Percentiles rank a stretch among this genome's conserved stretches.
phyloP scores from a whole-genome alignment of 2,329 filamentous ascomycete species.

The Trichoderma hamatum region DNA sequence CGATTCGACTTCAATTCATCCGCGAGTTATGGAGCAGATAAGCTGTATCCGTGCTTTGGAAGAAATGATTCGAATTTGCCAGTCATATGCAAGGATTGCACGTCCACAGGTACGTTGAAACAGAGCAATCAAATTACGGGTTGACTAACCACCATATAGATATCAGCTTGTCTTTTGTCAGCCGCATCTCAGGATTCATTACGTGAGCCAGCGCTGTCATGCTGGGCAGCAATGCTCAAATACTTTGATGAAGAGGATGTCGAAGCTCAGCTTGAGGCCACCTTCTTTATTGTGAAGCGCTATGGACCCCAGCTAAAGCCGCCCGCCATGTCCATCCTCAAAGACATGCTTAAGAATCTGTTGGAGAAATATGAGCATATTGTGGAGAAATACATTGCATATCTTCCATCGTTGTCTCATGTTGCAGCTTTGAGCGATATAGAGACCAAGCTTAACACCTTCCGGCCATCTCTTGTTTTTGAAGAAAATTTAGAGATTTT shows the following conservation, averaged over 20 bases:
- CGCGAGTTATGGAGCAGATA: constrained; percentile 67
- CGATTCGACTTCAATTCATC: constrained; percentile 58
- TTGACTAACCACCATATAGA: constrained; percentile 50
- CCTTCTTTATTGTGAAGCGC: constrained; percentile 81
- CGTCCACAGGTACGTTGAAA: constrained; percentile 73
- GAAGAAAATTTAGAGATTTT: constrained; percentile 72
- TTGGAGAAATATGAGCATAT: constrained; percentile 63
- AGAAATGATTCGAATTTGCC: constrained; percentile 81
- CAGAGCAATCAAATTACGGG: not conserved
- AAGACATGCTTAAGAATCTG: constrained; percentile 65
- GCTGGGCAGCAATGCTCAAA: constrained; percentile 79
- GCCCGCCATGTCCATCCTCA: constrained; percentile 60
- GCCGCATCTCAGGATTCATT: constrained; percentile 75
- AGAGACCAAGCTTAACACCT: constrained; percentile 63
- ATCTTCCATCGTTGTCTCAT: constrained; percentile 74
- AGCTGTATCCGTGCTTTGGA: constrained; percentile 81
- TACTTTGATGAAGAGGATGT: constrained; percentile 79
- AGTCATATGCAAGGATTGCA: constrained; percentile 72
- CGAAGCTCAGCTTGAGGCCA: constrained; percentile 79
- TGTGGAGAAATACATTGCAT: constrained; percentile 69
- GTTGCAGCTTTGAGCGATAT: constrained; percentile 71
- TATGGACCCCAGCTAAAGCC: constrained; percentile 74
- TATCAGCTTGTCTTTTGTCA: constrained; percentile 88
- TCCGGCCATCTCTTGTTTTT: constrained; percentile 55
- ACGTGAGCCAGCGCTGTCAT: constrained; percentile 76